Base-by-base conservation (phyloP, 2,329 filamentous ascomycete species). In the Cytospora mali region DNA sequence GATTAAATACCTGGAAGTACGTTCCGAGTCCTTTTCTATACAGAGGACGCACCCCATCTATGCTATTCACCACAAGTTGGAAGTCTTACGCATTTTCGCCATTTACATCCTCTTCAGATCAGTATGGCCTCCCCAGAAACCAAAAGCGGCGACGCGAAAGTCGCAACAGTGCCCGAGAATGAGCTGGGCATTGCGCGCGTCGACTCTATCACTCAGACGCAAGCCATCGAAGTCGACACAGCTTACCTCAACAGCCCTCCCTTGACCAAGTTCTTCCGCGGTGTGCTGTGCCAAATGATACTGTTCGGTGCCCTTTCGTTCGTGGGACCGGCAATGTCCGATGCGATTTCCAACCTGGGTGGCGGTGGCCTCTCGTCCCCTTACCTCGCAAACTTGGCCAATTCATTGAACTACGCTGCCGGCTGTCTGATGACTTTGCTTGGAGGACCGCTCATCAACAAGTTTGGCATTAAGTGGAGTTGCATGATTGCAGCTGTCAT, bases 391-490 rank as follows among this genome's bases (percentile, higher is more conserved):
- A 65, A 65, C 16, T 14, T 65, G 11, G 55, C 61, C 28, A 63
- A 48, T 6, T 35, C 63, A 9, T 53, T 65, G 11, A 65, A 65
- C 14, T 65, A 65, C 16, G 63, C 63, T 6, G 31, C 56, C 5
- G 63, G 63, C 2, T 63, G 61, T 27, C n/a, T 65, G 25, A 27
- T 65, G 10, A 65, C 63, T 5, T 48, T 66, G 11, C 71, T 74
- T 10, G 75, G 75, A 23, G 75, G 75, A 0, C 75, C 75, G 1
- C 58, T 76, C 55, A 76, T 76, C 65, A 76, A 75, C 66, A 76
- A 75, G 56, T 59, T 76, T 9, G 75, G 75, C 16, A 76, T 76
- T 60, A 74, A 72, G 53, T 73, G 71, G 69, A 69, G 71, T 4
- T 76, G 75, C 66, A 66, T 76, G 33, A 72, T 77, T 48, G 75